Evolutionary conservation across 495 filamentous ascomycete species (phyloP).

Genomic region (Trichocladium uniseriatum): DNA sequence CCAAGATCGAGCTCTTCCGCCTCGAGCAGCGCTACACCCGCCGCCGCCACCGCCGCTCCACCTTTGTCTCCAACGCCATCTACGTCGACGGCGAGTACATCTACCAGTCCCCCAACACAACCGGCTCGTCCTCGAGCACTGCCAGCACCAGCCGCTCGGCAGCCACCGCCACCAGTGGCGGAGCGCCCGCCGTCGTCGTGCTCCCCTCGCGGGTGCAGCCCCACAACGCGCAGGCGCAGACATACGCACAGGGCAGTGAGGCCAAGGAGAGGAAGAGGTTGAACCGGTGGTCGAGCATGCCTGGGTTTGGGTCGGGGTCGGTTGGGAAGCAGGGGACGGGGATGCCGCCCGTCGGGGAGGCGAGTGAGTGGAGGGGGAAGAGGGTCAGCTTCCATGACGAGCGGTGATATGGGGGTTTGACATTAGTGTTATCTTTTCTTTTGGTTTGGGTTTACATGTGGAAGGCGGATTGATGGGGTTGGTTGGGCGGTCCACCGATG

Average conservation of each 20-base stretch:
- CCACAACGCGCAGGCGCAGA: too few species aligned
- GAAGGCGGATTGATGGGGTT: too few species aligned
- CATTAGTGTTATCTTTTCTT: not conserved
- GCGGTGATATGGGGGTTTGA: not conserved
- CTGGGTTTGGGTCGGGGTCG: slow-evolving; percentile 34
- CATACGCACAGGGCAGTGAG: not conserved
- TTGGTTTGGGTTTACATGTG: not conserved
- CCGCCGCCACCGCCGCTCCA: slow-evolving; percentile 69
- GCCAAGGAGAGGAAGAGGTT: slow-evolving; percentile 28
- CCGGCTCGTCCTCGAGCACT: slow-evolving; percentile 36
- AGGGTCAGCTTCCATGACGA: slow-evolving; percentile 10
- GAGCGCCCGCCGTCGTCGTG: not conserved
- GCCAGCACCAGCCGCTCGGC: slow-evolving; percentile 11
- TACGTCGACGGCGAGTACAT: slow-evolving; percentile 94
- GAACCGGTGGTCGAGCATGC: slow-evolving; percentile 40
- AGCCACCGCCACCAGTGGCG: slow-evolving; percentile 8
- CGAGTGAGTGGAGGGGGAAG: slow-evolving; percentile 2
- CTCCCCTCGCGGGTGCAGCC: not conserved
- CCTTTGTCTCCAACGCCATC: slow-evolving; percentile 72
- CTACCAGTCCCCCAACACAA: slow-evolving; percentile 47
- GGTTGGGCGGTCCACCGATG: too few species aligned
- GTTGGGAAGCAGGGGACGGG: slow-evolving; percentile 3
- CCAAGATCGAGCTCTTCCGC: slow-evolving; percentile 76
- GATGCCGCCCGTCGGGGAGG: slow-evolving; percentile 8
- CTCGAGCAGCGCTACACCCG: slow-evolving; percentile 88